phyloP scores from a whole-genome alignment of 2,329 filamentous ascomycete species.

The Endothia cerciana region DNA sequence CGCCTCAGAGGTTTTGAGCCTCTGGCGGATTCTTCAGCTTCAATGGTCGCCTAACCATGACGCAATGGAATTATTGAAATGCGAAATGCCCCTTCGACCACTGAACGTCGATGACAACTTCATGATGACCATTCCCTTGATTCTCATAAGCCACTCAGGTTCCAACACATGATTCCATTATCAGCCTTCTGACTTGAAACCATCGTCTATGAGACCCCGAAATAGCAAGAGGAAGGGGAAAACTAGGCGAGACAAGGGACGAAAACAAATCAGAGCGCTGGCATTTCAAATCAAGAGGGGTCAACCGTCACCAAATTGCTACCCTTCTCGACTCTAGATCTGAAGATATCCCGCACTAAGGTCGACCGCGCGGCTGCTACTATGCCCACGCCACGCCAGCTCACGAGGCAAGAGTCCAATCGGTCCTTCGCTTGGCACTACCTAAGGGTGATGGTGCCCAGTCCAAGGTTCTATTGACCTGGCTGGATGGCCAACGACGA shows the following conservation, averaged over 20 bases:
- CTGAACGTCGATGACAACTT: not conserved
- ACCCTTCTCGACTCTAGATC: conserved; percentile 3
- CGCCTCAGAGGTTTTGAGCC: not conserved
- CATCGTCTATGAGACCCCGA: conserved; percentile 1
- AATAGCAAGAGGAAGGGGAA: not conserved
- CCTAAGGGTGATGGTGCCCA: not conserved
- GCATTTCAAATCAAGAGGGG: conserved; percentile 25
- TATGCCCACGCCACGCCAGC: conserved; percentile 8
- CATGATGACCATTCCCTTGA: conserved; percentile 29
- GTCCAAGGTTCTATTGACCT: not conserved
- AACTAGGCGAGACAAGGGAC: not conserved
- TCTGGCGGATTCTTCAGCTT: not conserved
- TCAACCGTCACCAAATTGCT: conserved; percentile 1
- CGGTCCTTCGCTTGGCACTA: conserved; percentile 1
- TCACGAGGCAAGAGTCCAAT: not conserved
- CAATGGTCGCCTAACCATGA: conserved; percentile 10
- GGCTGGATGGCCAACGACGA: not conserved
- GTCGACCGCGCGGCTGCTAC: conserved; percentile 5
- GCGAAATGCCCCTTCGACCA: not conserved
- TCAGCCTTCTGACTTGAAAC: not conserved
- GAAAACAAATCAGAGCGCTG: conserved; percentile 25
- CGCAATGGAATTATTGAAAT: conserved; percentile 7
- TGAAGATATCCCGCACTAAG: conserved; percentile 13
- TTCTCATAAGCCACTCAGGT: conserved; percentile 24
- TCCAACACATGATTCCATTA: not conserved